These are phyloP conservation scores for Epichloe elymi DNA, from an alignment of 2,329 filamentous ascomycete genomes.

Conservation along the genomic window DNA sequence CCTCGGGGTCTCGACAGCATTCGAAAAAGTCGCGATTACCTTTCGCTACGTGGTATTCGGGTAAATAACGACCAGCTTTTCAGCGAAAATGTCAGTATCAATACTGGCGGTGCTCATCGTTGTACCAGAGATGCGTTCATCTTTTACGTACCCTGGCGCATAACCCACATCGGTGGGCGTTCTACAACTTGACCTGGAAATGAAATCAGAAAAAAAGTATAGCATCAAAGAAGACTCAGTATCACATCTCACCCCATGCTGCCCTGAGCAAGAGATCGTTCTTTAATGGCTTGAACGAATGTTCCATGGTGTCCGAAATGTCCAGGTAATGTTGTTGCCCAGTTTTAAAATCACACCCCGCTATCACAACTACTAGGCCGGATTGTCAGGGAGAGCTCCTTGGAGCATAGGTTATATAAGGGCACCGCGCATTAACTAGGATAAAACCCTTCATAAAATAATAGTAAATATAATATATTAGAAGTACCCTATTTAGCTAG, in stretches of 20 bases:
- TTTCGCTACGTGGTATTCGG: slow-evolving; percentile 95
- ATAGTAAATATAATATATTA: too few relatives aligned
- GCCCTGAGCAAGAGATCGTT: slow-evolving; percentile 88
- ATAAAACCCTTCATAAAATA: too few relatives aligned
- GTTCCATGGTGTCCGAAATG: slow-evolving; percentile 38
- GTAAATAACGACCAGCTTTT: slow-evolving; percentile 85
- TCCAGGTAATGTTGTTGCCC: background rate
- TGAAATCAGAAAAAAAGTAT: background rate
- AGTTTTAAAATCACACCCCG: background rate
- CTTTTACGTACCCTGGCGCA: slow-evolving; percentile 71
- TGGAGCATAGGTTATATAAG: too few relatives aligned
- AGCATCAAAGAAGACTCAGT: background rate
- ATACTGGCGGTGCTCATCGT: background rate
- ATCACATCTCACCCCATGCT: slow-evolving; percentile 57
- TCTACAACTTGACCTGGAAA: slow-evolving; percentile 74
- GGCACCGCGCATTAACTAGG: too few relatives aligned
- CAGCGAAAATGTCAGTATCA: background rate
- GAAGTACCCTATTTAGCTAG: too few relatives aligned
- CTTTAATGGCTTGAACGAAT: slow-evolving; percentile 69
- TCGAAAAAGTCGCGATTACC: slow-evolving; percentile 93
- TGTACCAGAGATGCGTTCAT: background rate
- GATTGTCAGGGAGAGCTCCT: too few relatives aligned
- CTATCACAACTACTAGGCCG: background rate
- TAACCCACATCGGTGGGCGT: slow-evolving; percentile 94
- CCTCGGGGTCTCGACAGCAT: slow-evolving; percentile 86